A percentile compares a stretch with the other conserved stretches of the same genome.
phyloP scores from a whole-genome alignment of 1,139 yeast genomes.

The Nakaseomyces bracarensis region DNA sequence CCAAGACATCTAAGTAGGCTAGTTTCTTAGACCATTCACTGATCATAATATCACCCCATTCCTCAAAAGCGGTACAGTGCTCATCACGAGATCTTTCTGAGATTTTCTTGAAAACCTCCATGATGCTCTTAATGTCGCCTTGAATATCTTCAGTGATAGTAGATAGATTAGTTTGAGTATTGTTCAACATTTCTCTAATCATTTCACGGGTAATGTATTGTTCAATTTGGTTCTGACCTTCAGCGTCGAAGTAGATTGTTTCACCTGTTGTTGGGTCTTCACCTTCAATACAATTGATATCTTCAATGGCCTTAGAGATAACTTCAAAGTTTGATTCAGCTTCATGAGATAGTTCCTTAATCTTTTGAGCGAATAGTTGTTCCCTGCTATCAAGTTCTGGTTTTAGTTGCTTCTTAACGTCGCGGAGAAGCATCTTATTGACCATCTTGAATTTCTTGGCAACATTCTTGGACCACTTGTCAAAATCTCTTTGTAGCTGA shows the following conservation, averaged over 20 bases:
- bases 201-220: constrained; percentile 47
- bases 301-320: constrained; percentile 38
- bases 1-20: constrained; percentile 25
- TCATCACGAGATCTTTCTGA: constrained; percentile 43
- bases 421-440: constrained; percentile 6
- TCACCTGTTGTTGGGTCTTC: constrained; percentile 38
- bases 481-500: constrained; percentile 4
- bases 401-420: constrained; percentile 14
- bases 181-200: constrained; percentile 42
- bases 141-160: not conserved
- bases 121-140: not conserved
- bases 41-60: constrained; percentile 60
- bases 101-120: constrained; percentile 3
- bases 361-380: constrained; percentile 24
- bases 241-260: constrained; percentile 31
- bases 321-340: constrained; percentile 36
- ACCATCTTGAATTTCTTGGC: constrained; percentile 4
- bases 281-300: constrained; percentile 43
- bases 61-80: constrained; percentile 58
- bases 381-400: constrained; percentile 3
- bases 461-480: constrained; percentile 5
- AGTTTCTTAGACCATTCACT: constrained; percentile 42
- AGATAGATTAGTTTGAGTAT: constrained; percentile 30
- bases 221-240: constrained; percentile 30
- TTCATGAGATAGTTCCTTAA: constrained; percentile 34